phyloP scores from a whole-genome alignment of 306 rosid genomes.

The Lagenaria siceraria region DNA sequence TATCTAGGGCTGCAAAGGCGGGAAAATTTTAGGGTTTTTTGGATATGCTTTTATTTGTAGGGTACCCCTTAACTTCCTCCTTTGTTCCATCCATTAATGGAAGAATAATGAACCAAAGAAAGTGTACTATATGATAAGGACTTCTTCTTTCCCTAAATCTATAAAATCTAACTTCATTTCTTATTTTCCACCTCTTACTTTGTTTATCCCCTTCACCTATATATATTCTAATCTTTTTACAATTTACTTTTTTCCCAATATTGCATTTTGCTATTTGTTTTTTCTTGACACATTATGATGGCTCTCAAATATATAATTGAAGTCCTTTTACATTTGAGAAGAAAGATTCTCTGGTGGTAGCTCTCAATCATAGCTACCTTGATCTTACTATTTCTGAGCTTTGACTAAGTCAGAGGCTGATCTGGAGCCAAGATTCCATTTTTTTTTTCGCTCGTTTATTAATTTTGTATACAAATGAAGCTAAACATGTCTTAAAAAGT shows the following conservation, averaged over 20 bases:
- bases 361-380: slow-evolving; percentile 5
- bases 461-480: background rate
- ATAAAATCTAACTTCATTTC: background rate
- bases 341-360: slow-evolving; percentile 14
- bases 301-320: background rate
- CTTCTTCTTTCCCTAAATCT: background rate
- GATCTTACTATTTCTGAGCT: slow-evolving; percentile 3
- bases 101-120: background rate
- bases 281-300: background rate
- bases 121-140: background rate
- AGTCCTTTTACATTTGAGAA: background rate
- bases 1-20: background rate
- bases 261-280: too few species aligned
- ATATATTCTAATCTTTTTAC: too few species aligned
- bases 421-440: background rate
- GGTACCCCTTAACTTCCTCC: background rate
- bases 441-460: background rate
- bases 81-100: background rate
- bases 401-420: slow-evolving; percentile 16
- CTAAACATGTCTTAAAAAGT: background rate
- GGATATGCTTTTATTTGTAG: background rate
- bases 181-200: too few species aligned
- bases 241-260: too few species aligned
- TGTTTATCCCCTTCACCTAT: too few species aligned
- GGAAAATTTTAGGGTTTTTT: background rate